Percentiles rank a stretch among this genome's conserved stretches.
phyloP scores from a whole-genome alignment of 2,329 filamentous ascomycete species.

The Parastagonospora avenae region DNA sequence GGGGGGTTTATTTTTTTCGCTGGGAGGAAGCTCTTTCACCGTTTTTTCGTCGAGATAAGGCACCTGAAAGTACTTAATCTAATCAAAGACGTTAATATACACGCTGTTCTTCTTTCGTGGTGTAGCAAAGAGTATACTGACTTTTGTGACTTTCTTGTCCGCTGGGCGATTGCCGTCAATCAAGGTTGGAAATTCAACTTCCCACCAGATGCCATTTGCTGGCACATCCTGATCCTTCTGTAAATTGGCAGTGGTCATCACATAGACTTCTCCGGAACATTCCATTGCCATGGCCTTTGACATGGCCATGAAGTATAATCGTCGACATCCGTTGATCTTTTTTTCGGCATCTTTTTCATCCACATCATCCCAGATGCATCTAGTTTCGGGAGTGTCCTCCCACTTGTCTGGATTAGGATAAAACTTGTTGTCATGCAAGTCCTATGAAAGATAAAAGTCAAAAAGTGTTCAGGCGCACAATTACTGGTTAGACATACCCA shows the following conservation, averaged over 20 bases:
- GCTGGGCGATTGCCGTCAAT: conserved; percentile 7
- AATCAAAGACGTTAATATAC: neutral
- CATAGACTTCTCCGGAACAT: conserved; percentile 9
- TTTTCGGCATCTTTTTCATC: neutral
- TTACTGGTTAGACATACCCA: neutral
- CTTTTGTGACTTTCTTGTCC: conserved; percentile 7
- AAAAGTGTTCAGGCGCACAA: neutral
- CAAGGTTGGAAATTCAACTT: conserved; percentile 12
- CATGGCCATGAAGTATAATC: conserved; percentile 12
- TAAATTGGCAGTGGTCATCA: conserved; percentile 7
- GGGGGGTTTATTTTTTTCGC: conserved; percentile 1
- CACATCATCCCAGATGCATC: conserved; percentile 4
- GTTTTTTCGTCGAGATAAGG: neutral
- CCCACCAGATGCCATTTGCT: conserved; percentile 11
- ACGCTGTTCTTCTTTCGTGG: neutral
- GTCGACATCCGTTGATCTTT: conserved; percentile 4
- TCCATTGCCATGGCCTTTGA: conserved; percentile 10
- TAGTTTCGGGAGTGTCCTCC: conserved; percentile 3
- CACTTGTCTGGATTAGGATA: conserved; percentile 4
- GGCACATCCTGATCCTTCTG: neutral
- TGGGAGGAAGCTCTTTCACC: conserved; percentile 1
- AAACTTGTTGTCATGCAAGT: conserved; percentile 8
- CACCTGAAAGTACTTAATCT: conserved; percentile 7
- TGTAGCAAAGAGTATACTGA: conserved; percentile 2
- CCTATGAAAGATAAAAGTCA: conserved; percentile 1